These are phyloP conservation scores for Zymoseptoria pseudotritici DNA, from an alignment of 2,329 filamentous ascomycete genomes.

Conservation along the genomic window DNA sequence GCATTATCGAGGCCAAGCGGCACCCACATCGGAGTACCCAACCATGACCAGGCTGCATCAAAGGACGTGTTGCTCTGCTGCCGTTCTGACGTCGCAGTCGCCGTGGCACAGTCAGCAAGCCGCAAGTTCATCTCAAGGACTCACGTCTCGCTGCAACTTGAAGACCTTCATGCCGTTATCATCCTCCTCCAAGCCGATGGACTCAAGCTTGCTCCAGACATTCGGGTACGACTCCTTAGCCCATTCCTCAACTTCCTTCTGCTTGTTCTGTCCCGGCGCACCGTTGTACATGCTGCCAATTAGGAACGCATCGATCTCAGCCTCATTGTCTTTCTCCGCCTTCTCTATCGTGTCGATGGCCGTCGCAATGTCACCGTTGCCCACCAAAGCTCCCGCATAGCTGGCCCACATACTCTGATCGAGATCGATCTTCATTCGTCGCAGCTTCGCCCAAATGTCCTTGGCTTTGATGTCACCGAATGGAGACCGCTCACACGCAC, in stretches of 20 bases:
- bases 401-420: slow-evolving; percentile 65
- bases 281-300: slow-evolving; percentile 74
- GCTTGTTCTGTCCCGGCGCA: slow-evolving; percentile 51
- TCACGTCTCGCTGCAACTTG: slow-evolving; percentile 19
- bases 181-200: slow-evolving; percentile 34
- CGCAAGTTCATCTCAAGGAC: neutral
- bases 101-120: neutral
- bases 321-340: slow-evolving; percentile 59
- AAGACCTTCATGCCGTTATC: slow-evolving; percentile 14
- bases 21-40: too few species aligned
- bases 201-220: slow-evolving; percentile 60
- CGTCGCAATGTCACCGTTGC: slow-evolving; percentile 62
- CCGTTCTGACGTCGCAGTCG: too few species aligned
- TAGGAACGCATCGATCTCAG: slow-evolving; percentile 62
- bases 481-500: slow-evolving; percentile 59
- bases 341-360: slow-evolving; percentile 58
- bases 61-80: neutral
- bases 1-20: neutral
- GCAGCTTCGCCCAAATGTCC: slow-evolving; percentile 63
- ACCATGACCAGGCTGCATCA: neutral
- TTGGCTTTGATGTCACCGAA: slow-evolving; percentile 40
- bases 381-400: slow-evolving; percentile 69
- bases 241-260: slow-evolving; percentile 68
- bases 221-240: slow-evolving; percentile 59
- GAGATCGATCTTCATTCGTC: slow-evolving; percentile 69